Evolutionary conservation across 805 yeast species (phyloP), one percentile per base, ranked within the genome.

Genomic region (Candida tallmaniae): DNA sequence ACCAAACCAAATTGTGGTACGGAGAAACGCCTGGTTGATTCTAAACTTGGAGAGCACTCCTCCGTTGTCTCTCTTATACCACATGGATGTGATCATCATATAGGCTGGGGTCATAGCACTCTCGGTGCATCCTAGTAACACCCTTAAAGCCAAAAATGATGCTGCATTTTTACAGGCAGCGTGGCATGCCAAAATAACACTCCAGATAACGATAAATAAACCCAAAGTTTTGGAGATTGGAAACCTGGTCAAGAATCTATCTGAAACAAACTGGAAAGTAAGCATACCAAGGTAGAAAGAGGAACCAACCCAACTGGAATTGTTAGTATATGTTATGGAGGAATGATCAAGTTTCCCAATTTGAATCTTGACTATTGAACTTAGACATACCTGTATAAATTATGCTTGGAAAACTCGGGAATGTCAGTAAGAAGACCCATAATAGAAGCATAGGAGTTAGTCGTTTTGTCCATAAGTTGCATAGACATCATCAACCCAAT

Each of bases 11-110:
- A 16, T 8, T 26, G 6, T 79, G 78, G 25, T 74, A 73, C 47
- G 77, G 22, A 64, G 58, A 22, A 70, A 60, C 46, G 73, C 78
- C 40, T 74, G 78, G 6, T 6, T 6, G 6, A 14, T n/a, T 14
- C 18, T 7, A 14, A 14, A 14, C 19, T 16, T 8, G 13, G 13
- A 14, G 9, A 14, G 20, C 5, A 6, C 18, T 6, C 6, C 29
- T 8, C 14, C 12, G 7, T 6, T 7, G 4, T 60, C 50, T 38
- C 69, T 70, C 23, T 71, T 73, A 54, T 76, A 80, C 57, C 76
- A 80, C 81, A 76, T 76, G 17, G 80, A 71, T 18, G 79, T 73
- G 31, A 79, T 65, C 18, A 76, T 57, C 34, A 76, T 68, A 32
- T 76, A 67, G 0, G 78, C 76, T 2, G 79, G 80, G 1, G 79